Base-by-base conservation (phyloP, 1,284 basidiomycete genomes). In the Vanrija sp. region DNA sequence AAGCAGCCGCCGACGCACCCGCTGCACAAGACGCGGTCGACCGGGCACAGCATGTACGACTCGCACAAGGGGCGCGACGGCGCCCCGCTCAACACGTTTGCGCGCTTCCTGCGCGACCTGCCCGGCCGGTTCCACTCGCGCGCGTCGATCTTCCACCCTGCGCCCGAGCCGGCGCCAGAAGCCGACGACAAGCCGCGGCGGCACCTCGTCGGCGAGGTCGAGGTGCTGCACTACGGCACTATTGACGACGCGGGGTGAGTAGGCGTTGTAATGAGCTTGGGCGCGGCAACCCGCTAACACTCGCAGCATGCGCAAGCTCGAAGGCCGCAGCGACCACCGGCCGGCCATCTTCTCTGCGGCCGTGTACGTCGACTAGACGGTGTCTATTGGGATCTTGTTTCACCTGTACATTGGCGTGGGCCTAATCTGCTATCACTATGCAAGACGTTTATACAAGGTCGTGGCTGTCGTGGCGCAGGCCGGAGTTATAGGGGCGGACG, bases 211-310 rank as follows among this genome's bases (percentile, higher is more conserved):
- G 75, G 75, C 8, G 71, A 76, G 52, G 75, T 76, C 3, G 64
- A 65, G 45, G 74, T 73, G 56, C 54, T 76, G 42, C 70, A 74
- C 58, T 76, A 76, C 62, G 71, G 69, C 9, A 76, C 75, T 37
- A 69, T 76, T 25, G 75, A 76, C 45, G 75, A 76, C 60, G 66
- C 63, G 5, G 75, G 67, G 61, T 64, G 54, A 63, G 60, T 47
- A 18, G 19, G 19, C 9, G 24, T 2, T 12, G 42, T 38, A 20
- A 15, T 2, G 4, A 5, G 31, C 7, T n/a, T n/a, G n/a, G n/a
- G 37, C 18, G 25, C 36, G 18, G 14, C 16, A 31, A n/a, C 42
- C 45, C 44, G 52, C 51, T 25, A 25, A 19, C 43, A 6, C 16
- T 18, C 18, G 14, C 41, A 66, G 64, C 1, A 76, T 76, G 74